phyloP scores from a whole-genome alignment of 1,284 basidiomycete species.

The Ustilago bromivora region DNA sequence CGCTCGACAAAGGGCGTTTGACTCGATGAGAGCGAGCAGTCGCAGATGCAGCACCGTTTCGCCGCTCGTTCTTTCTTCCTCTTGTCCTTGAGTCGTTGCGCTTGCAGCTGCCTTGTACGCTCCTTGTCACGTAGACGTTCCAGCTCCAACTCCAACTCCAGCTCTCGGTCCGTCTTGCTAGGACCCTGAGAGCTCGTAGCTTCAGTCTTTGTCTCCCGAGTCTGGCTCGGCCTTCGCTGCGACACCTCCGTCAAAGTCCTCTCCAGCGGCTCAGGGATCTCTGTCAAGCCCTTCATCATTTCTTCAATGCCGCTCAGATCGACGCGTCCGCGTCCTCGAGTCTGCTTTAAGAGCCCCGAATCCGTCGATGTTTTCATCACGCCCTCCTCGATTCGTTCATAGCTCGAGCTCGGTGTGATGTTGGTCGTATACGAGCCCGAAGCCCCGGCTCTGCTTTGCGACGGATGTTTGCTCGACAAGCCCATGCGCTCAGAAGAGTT shows the following conservation, averaged over 20 bases:
- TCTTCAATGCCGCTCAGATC: conserved; percentile 55
- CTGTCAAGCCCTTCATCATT: conserved; percentile 51
- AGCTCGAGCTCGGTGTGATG: conserved; percentile 60
- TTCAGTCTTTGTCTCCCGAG: not conserved
- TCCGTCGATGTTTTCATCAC: not conserved
- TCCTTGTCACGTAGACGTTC: conserved; percentile 41
- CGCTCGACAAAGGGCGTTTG: conserved; percentile 56
- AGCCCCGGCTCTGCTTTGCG: not conserved
- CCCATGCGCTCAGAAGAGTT: conserved; percentile 19
- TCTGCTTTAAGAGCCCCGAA: conserved; percentile 5
- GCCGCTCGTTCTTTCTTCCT: conserved; percentile 36
- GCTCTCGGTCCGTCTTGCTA: conserved; percentile 33
- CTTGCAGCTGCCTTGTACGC: conserved; percentile 35
- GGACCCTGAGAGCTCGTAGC: conserved; percentile 5
- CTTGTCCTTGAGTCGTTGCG: conserved; percentile 33
- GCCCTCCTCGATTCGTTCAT: conserved; percentile 33
- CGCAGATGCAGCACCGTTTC: conserved; percentile 53
- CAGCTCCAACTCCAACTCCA: conserved; percentile 30
- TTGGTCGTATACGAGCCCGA: conserved; percentile 9
- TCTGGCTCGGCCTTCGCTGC: not conserved
- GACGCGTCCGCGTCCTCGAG: conserved; percentile 21
- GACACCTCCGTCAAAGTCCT: conserved; percentile 13
- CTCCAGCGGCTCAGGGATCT: conserved; percentile 28
- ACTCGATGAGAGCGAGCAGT: conserved; percentile 51
- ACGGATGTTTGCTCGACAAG: not conserved